Conservation (phyloP, 495 filamentous ascomycete species). For the Lepraria neglecta region DNA sequence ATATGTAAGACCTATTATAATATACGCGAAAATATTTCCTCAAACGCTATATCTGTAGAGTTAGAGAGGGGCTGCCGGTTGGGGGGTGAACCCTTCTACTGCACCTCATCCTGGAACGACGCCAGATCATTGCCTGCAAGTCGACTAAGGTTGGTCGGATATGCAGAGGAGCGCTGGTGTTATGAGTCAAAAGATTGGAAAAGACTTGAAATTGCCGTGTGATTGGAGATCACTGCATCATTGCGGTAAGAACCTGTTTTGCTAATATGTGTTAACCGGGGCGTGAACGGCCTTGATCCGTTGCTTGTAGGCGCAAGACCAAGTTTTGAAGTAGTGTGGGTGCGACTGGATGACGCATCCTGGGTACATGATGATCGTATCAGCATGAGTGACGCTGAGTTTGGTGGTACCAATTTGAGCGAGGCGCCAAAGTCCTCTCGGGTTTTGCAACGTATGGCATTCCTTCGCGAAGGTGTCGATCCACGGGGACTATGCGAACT, state of each 20-base stretch:
- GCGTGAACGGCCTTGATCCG: slow-evolving; percentile 13
- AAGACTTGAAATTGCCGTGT: background rate
- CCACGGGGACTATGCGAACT: slow-evolving; percentile 11
- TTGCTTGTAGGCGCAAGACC: slow-evolving; percentile 13
- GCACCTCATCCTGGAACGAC: slow-evolving; percentile 6
- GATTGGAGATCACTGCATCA: slow-evolving; percentile 14
- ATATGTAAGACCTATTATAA: too few relatives aligned
- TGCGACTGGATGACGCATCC: slow-evolving; percentile 20
- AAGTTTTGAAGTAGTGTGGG: slow-evolving; percentile 13
- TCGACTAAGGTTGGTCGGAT: slow-evolving; percentile 5
- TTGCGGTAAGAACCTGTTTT: slow-evolving; percentile 14
- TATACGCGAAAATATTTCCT: too few relatives aligned
- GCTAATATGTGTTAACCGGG: slow-evolving; percentile 7
- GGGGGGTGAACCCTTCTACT: too few relatives aligned
- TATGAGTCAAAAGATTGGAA: slow-evolving; percentile 9
- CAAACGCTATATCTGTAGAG: too few relatives aligned
- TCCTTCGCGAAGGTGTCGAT: slow-evolving; percentile 17
- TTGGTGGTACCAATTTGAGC: slow-evolving; percentile 10
- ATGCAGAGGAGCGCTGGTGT: slow-evolving; percentile 6
- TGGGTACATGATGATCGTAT: slow-evolving; percentile 9
- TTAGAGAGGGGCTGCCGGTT: too few relatives aligned
- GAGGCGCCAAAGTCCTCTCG: slow-evolving; percentile 5
- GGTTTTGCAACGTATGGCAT: slow-evolving; percentile 8
- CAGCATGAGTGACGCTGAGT: slow-evolving; percentile 1
- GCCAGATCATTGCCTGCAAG: slow-evolving; percentile 7